Conservation (phyloP, 176 grass and related monocot species). For the Microstegium vimineum region DNA sequence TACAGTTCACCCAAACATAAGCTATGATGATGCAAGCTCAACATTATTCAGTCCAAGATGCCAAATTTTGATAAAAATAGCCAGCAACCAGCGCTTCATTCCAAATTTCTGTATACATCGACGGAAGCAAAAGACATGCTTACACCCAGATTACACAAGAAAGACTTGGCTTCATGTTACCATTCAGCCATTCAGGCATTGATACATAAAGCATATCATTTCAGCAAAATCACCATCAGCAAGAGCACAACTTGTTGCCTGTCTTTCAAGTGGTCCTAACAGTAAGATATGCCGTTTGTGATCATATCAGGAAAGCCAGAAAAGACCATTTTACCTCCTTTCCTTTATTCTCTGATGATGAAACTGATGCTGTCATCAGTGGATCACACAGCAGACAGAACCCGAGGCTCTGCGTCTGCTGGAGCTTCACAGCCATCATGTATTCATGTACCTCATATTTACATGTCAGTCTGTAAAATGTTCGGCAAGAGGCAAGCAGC, state of each 20-base stretch:
- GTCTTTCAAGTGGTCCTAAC: conserved; percentile 8
- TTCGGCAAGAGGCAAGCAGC: conserved; percentile 5
- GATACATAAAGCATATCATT: conserved; percentile 44
- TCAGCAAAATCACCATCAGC: conserved; percentile 33
- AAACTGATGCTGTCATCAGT: background rate
- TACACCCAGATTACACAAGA: background rate
- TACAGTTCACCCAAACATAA: background rate
- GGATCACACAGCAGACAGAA: background rate
- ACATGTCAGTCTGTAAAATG: conserved; percentile 32
- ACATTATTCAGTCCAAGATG: background rate
- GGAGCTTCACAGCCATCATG: too few species aligned
- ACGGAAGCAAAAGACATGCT: conserved; percentile 22
- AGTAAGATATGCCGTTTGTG: background rate
- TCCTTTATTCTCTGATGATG: background rate
- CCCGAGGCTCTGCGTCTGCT: too few species aligned
- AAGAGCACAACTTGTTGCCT: background rate
- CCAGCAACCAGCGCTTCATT: background rate
- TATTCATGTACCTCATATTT: conserved; percentile 26
- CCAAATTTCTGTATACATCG: conserved; percentile 30
- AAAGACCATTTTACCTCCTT: conserved; percentile 1
- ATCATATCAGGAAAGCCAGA: background rate
- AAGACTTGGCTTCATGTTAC: too few species aligned
- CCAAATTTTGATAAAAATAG: background rate
- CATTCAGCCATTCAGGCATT: too few species aligned
- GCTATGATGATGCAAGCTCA: background rate